These are phyloP conservation scores for Talaromyces verruculosus DNA, from an alignment of 2,329 filamentous ascomycete species.

Conservation along the genomic window DNA sequence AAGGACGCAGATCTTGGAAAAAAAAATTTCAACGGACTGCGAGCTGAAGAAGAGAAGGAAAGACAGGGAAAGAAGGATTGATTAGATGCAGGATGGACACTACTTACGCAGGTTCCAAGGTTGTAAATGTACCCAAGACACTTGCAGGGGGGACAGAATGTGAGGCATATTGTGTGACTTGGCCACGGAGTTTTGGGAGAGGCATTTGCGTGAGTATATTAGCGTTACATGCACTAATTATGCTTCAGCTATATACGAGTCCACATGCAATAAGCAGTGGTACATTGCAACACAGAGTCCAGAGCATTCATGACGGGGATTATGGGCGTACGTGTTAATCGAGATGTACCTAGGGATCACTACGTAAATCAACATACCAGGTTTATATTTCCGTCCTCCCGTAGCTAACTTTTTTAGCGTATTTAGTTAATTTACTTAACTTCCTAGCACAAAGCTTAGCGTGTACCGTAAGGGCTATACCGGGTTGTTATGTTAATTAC, in stretches of 20 bases:
- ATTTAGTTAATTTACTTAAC: constrained; percentile 1
- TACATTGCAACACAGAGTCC: neutral
- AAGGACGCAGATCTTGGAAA: constrained; percentile 1
- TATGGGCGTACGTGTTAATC: constrained; percentile 3
- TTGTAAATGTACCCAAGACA: constrained; percentile 2
- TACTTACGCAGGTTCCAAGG: neutral
- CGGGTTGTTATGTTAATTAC: constrained; percentile 11
- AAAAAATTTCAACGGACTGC: constrained; percentile 7
- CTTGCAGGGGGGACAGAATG: neutral
- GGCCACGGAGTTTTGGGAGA: constrained; percentile 7
- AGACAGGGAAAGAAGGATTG: constrained; percentile 4
- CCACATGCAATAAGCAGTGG: too few relatives aligned
- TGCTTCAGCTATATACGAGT: neutral
- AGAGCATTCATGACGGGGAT: neutral
- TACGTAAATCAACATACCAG: neutral
- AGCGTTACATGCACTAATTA: constrained; percentile 18
- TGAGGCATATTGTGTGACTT: constrained; percentile 16
- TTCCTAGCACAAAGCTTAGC: constrained; percentile 12
- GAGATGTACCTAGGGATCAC: neutral
- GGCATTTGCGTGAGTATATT: constrained; percentile 10
- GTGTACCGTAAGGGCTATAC: constrained; percentile 10
- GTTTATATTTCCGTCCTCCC: neutral
- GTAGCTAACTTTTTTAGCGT: constrained; percentile 3
- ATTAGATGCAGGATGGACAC: constrained; percentile 9
- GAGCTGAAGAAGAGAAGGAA: constrained; percentile 10